Conservation (phyloP, 2,329 filamentous ascomycete genomes). For the Scortechinia acanthostroma region DNA sequence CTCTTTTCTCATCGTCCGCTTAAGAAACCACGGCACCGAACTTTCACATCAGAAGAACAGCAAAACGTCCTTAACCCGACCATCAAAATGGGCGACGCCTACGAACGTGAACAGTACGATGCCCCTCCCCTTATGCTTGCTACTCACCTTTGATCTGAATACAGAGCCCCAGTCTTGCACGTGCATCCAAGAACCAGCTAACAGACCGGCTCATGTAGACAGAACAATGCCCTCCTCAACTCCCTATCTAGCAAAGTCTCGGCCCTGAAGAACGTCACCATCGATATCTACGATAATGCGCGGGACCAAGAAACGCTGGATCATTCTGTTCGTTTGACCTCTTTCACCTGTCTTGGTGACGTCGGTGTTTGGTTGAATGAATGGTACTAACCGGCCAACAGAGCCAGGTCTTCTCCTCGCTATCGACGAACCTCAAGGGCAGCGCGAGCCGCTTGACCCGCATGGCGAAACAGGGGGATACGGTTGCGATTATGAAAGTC, state of each 20-base stretch:
- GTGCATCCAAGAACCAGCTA: neutral
- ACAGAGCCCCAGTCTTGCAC: neutral
- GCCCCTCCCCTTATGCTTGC: neutral
- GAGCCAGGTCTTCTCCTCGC: constrained; percentile 1
- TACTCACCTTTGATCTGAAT: neutral
- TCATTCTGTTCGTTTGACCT: neutral
- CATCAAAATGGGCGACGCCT: neutral
- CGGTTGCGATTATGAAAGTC: neutral
- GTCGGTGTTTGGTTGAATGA: neutral
- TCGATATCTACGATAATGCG: neutral
- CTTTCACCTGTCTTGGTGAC: neutral
- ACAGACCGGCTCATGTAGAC: neutral
- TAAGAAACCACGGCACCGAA: too few relatives aligned
- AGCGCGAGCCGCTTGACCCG: neutral
- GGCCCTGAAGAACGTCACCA: neutral
- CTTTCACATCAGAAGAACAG: too few relatives aligned
- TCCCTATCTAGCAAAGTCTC: neutral
- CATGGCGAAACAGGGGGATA: constrained; percentile 1
- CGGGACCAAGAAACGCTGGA: neutral
- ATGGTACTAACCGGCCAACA: too few relatives aligned
- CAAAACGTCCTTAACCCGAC: too few relatives aligned
- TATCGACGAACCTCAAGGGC: neutral
- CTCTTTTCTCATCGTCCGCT: too few relatives aligned
- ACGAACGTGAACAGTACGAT: neutral
- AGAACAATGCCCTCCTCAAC: constrained; percentile 3